Evolutionary conservation across 2,329 filamentous ascomycete species (phyloP).

Genomic region (Cordyceps farinosa): DNA sequence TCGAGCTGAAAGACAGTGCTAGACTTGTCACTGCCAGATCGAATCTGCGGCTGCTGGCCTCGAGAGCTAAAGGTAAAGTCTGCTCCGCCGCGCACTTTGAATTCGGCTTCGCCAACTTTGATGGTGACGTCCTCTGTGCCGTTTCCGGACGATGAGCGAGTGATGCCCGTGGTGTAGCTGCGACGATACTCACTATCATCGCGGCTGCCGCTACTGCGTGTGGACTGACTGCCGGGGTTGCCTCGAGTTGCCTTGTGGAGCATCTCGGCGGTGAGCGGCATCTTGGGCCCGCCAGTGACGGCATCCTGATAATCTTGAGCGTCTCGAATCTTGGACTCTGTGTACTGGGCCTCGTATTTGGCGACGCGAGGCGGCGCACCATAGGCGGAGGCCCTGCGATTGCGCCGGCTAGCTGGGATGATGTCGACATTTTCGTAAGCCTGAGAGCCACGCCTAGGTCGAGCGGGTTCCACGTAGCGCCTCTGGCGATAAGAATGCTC

Average conservation of each 20-base stretch:
- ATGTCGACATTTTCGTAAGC: conserved; percentile 40
- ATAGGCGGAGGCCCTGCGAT: conserved; percentile 41
- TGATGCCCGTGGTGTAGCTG: conserved; percentile 60
- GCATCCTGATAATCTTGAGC: conserved; percentile 38
- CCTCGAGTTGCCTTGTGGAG: conserved; percentile 49
- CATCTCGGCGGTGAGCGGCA: conserved; percentile 54
- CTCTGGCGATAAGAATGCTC: conserved; percentile 33
- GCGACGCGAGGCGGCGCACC: conserved; percentile 32
- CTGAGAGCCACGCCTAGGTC: conserved; percentile 34
- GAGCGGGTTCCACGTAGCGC: conserved; percentile 30
- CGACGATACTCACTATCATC: conserved; percentile 62
- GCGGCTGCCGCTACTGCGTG: conserved; percentile 55
- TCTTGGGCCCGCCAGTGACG: conserved; percentile 41
- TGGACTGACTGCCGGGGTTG: conserved; percentile 52
- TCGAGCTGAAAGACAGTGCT: conserved; percentile 48
- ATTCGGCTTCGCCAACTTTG: conserved; percentile 55
- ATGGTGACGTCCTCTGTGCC: conserved; percentile 60
- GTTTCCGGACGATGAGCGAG: conserved; percentile 44
- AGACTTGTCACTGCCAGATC: conserved; percentile 49
- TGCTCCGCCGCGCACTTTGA: conserved; percentile 54
- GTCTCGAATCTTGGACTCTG: conserved; percentile 37
- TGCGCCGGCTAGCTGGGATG: conserved; percentile 35
- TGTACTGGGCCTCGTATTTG: conserved; percentile 33
- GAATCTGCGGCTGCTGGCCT: conserved; percentile 27
- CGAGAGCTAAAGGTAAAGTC: conserved; percentile 53